These are phyloP conservation scores for Tympanopsis confertula DNA, from an alignment of 2,329 filamentous ascomycete genomes.

Conservation along the genomic window DNA sequence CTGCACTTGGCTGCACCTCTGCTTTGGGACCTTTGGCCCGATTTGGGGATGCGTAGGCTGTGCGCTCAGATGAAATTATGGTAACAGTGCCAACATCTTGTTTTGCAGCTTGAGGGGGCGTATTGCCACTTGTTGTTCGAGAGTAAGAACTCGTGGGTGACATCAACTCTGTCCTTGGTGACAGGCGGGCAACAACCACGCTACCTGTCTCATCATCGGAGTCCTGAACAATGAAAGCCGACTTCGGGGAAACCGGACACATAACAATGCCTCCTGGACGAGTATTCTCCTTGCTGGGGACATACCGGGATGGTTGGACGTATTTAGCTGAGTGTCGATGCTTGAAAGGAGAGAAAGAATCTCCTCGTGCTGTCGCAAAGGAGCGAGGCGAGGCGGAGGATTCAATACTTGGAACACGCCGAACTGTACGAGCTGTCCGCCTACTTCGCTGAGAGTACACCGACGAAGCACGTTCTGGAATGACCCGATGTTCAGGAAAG, in stretches of 20 bases:
- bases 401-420: constrained; percentile 15
- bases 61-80: constrained; percentile 2
- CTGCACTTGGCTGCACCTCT: constrained; percentile 9
- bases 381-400: constrained; percentile 16
- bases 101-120: constrained; percentile 9
- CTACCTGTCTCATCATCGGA: neutral
- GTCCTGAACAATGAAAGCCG: neutral
- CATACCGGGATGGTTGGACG: neutral
- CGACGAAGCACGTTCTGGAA: neutral
- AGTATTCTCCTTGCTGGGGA: neutral
- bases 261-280: neutral
- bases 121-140: constrained; percentile 20
- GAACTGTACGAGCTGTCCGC: constrained; percentile 18
- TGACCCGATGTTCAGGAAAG: neutral
- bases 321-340: too few species aligned
- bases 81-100: constrained; percentile 2
- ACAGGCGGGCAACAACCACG: constrained; percentile 1
- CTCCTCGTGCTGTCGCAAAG: constrained; percentile 14
- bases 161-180: constrained; percentile 4
- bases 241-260: too few species aligned
- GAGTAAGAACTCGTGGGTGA: constrained; percentile 27
- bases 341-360: constrained; percentile 10
- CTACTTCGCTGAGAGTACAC: constrained; percentile 13
- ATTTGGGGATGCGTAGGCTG: constrained; percentile 16
- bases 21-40: constrained; percentile 2